Percentiles rank a stretch among this genome's conserved stretches.
These are phyloP conservation scores for Halophytophthora polymorphica DNA, from an alignment of 352 stramenopile species.

Conservation along the genomic window DNA sequence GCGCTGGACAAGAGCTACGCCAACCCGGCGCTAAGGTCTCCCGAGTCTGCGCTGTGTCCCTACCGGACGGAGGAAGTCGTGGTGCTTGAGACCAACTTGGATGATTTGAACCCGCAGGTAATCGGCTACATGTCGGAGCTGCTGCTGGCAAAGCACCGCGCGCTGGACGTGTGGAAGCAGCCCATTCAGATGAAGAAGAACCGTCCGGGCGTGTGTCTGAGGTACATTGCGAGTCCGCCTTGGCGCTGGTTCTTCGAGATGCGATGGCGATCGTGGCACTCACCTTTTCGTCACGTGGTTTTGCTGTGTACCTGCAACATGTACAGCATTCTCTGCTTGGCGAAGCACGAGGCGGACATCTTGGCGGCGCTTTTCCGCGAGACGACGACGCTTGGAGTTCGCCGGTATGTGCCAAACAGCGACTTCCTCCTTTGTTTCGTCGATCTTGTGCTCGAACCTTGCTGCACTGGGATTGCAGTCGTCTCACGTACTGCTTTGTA, in stretches of 20 bases:
- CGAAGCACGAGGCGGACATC: slow-evolving; percentile 52
- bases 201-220: slow-evolving; percentile 69
- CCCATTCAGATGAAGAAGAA: slow-evolving; percentile 93
- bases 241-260: background rate
- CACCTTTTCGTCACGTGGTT: slow-evolving; percentile 1
- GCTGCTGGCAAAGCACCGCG: slow-evolving; percentile 54
- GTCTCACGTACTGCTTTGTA: background rate
- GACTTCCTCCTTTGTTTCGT: slow-evolving; percentile 1
- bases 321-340: slow-evolving; percentile 69
- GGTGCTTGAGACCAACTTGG: slow-evolving; percentile 88
- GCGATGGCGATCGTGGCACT: background rate
- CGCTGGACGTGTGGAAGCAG: slow-evolving; percentile 87
- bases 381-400: slow-evolving; percentile 88
- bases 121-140: slow-evolving; percentile 75
- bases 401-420: slow-evolving; percentile 44
- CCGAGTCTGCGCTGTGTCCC: slow-evolving; percentile 6
- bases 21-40: slow-evolving; percentile 31
- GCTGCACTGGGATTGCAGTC: background rate
- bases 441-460: background rate
- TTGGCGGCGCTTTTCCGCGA: slow-evolving; percentile 70
- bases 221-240: slow-evolving; percentile 20
- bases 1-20: slow-evolving; percentile 29
- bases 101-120: slow-evolving; percentile 89
- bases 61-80: slow-evolving; percentile 48
- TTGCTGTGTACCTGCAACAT: slow-evolving; percentile 1